phyloP scores from a whole-genome alignment of 805 yeast species.

The Barnettozyma pratensis region DNA sequence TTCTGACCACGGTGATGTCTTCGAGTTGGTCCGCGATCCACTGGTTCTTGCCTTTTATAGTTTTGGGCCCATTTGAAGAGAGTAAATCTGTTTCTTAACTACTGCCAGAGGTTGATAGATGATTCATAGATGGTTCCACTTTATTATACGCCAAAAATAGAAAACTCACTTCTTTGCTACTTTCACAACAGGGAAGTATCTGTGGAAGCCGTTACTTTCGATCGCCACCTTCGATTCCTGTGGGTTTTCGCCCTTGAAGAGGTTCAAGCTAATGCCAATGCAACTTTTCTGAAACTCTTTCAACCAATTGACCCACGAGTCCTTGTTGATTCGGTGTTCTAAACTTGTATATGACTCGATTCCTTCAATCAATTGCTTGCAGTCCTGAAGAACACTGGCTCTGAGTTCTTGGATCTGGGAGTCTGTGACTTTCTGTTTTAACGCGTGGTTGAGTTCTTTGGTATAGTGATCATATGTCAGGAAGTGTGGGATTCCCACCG shows the following conservation, averaged over 20 bases:
- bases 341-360: neutral
- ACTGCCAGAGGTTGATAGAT: no score
- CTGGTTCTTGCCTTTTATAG: no score
- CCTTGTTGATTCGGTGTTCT: slow-evolving; percentile 23
- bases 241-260: slow-evolving; percentile 5
- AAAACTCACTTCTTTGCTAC: slow-evolving; percentile 9
- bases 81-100: no score
- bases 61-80: no score
- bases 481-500: slow-evolving; percentile 71
- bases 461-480: slow-evolving; percentile 32
- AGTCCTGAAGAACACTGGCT: neutral
- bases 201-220: slow-evolving; percentile 34
- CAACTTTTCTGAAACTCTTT: slow-evolving; percentile 26
- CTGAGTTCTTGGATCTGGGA: neutral
- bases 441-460: slow-evolving; percentile 1
- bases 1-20: no score
- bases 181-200: slow-evolving; percentile 41
- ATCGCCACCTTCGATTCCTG: slow-evolving; percentile 20
- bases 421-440: neutral
- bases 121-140: no score
- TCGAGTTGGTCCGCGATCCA: no score
- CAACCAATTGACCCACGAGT: slow-evolving; percentile 28
- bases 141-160: neutral
- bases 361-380: neutral
- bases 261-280: slow-evolving; percentile 22